A percentile compares a stretch with the other conserved stretches of the same genome.
Evolutionary conservation across 208 protist species (phyloP).

Genomic region (Crithidia thermophila): DNA sequence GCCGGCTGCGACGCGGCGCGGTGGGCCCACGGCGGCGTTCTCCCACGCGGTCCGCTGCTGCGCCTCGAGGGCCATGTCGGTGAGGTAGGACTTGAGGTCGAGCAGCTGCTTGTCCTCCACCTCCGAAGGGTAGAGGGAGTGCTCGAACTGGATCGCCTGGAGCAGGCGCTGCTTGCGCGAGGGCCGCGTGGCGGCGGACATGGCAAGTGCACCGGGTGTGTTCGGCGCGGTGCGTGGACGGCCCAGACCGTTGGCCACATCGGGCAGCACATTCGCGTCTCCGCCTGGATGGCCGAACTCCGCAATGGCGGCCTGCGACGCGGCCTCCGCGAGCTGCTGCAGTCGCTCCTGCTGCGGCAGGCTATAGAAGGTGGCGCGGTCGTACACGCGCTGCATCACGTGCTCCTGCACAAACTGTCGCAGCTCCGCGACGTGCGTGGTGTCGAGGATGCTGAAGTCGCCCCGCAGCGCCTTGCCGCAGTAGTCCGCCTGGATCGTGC

Average conservation of each 20-base stretch:
- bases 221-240: conserved; percentile 26
- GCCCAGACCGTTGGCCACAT: not conserved
- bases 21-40: conserved; percentile 23
- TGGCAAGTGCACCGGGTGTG: conserved; percentile 13
- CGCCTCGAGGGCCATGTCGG: conserved; percentile 72
- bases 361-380: conserved; percentile 75
- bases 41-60: conserved; percentile 32
- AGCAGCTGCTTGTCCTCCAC: conserved; percentile 81
- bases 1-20: conserved; percentile 26
- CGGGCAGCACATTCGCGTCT: conserved; percentile 22
- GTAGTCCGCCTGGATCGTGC: conserved; percentile 76
- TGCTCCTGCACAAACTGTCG: conserved; percentile 57
- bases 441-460: conserved; percentile 81
- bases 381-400: conserved; percentile 81
- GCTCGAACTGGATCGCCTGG: conserved; percentile 74
- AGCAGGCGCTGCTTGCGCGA: conserved; percentile 37
- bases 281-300: conserved; percentile 40
- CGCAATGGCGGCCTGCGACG: conserved; percentile 29
- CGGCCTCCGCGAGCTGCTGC: conserved; percentile 45
- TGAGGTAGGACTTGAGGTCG: conserved; percentile 73
- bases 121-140: conserved; percentile 84
- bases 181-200: conserved; percentile 16
- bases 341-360: conserved; percentile 60
- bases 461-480: conserved; percentile 62
- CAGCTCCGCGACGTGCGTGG: conserved; percentile 69